Base-by-base conservation (phyloP, 257 asterid species). In the Linderniella brevidens region DNA sequence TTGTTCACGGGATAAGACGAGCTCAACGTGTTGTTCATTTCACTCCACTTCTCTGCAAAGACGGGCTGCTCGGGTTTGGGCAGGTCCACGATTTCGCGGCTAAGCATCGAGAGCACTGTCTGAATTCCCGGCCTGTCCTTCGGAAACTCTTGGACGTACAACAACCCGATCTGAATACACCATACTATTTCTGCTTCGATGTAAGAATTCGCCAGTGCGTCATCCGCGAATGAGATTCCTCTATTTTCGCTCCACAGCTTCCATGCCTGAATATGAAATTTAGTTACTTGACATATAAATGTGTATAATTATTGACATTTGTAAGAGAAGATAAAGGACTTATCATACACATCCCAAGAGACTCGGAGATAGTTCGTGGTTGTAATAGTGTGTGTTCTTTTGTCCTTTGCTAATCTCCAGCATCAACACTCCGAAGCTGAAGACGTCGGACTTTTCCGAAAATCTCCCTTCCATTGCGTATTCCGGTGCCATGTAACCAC, bases 401-500 rank as follows among this genome's bases (percentile, higher is more conserved):
- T 67, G 60, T 13, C 85, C 85, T 11, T 75, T 75, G 16, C 69
- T 12, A 0, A 79, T 76, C 68, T 79, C 86, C 35, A 79, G 17
- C 58, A 68, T 55, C 29, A 79, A 46, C 40, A 79, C 79, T 0
- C 92, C 86, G 8, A 67, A 74, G 48, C 78, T 70, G 37, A 48
- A 74, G 32, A 74, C 64, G 49, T 74, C 82, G 0, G 72, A 60
- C 40, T 74, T 70, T 38, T 67, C 71, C 0, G 78, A 74, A 41
- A 66, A 70, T 15, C 66, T 50, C 37, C 92, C 86, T 52, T 48
- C 70, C 75, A 75, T 70, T 37, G 81, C 92, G 54, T 79, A 79
- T 48, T 79, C 92, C 0, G 82, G 92, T 0, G 92, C 77, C 92
- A 79, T 73, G 32, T 75, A 79, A 50, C 92, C 92, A 42, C 84